A percentile compares a stretch with the other conserved stretches of the same genome.
These are phyloP conservation scores for Yamadazyma blattariae DNA, from an alignment of 1,139 yeast genomes.

Conservation along the genomic window DNA sequence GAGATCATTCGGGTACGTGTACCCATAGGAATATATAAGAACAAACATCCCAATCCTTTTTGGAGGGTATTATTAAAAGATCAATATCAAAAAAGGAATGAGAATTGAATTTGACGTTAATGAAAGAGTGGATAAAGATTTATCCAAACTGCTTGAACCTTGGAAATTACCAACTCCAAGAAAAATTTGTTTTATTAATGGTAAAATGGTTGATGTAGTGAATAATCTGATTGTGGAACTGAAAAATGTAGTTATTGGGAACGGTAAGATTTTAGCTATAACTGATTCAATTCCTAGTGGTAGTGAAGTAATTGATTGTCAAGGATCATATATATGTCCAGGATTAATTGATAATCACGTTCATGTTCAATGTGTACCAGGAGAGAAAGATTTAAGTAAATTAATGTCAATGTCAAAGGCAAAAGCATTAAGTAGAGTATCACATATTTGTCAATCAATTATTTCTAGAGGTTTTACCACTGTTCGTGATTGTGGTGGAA, in stretches of 20 bases:
- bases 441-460: conserved; percentile 13
- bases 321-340: conserved; percentile 19
- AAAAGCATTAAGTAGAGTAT: conserved; percentile 17
- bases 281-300: neutral
- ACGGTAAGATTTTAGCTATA: conserved; percentile 12
- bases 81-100: conserved; percentile 1
- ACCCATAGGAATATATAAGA: conserved; percentile 1
- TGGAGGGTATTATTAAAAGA: no score
- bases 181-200: conserved; percentile 15
- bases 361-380: conserved; percentile 19
- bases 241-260: conserved; percentile 12
- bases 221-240: conserved; percentile 10
- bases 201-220: conserved; percentile 15
- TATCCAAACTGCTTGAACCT: conserved; percentile 14
- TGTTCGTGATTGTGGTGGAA: conserved; percentile 22
- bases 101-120: conserved; percentile 20
- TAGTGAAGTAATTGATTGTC: conserved; percentile 14
- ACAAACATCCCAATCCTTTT: no score
- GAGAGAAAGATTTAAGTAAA: conserved; percentile 15
- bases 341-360: conserved; percentile 22
- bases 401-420: conserved; percentile 14
- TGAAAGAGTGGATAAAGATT: conserved; percentile 18
- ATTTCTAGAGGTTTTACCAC: conserved; percentile 20
- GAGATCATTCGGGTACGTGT: conserved; percentile 4
- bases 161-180: conserved; percentile 18